Conservation (phyloP, 2,329 filamentous ascomycete species). For the Alternaria rosae region DNA sequence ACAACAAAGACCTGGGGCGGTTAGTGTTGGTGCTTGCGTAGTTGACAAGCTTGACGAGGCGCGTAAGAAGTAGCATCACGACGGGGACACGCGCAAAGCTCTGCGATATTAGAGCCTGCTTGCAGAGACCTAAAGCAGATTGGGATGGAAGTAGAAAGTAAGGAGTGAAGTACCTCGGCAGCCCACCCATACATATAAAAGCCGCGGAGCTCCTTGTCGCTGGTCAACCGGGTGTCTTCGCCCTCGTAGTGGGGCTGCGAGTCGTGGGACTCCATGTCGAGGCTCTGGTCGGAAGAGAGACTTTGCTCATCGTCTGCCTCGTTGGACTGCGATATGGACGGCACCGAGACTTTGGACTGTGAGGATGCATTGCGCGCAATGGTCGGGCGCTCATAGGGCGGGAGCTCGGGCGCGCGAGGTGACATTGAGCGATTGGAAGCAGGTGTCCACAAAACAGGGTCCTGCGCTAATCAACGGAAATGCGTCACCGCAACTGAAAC, state of each 20-base stretch:
- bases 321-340: constrained; percentile 49
- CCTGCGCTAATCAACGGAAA: constrained; percentile 35
- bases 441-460: constrained; percentile 13
- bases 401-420: constrained; percentile 36
- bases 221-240: constrained; percentile 90
- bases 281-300: constrained; percentile 40
- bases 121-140: background rate
- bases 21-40: constrained; percentile 10
- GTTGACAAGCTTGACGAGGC: background rate
- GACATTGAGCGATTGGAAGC: constrained; percentile 30
- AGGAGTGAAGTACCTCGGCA: constrained; percentile 65
- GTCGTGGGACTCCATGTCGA: constrained; percentile 45
- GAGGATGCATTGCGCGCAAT: constrained; percentile 42
- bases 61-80: background rate
- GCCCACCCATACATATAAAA: constrained; percentile 98
- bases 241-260: constrained; percentile 69
- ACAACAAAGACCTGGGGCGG: constrained; percentile 77
- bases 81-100: background rate
- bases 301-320: constrained; percentile 56
- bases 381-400: constrained; percentile 32
- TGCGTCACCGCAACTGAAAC: constrained; percentile 32
- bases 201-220: constrained; percentile 82
- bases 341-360: constrained; percentile 45
- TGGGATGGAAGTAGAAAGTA: background rate
- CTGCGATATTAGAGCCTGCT: background rate